These are phyloP conservation scores for Fragaria nilgerrensis DNA, from an alignment of 306 rosid species.

Conservation along the genomic window DNA sequence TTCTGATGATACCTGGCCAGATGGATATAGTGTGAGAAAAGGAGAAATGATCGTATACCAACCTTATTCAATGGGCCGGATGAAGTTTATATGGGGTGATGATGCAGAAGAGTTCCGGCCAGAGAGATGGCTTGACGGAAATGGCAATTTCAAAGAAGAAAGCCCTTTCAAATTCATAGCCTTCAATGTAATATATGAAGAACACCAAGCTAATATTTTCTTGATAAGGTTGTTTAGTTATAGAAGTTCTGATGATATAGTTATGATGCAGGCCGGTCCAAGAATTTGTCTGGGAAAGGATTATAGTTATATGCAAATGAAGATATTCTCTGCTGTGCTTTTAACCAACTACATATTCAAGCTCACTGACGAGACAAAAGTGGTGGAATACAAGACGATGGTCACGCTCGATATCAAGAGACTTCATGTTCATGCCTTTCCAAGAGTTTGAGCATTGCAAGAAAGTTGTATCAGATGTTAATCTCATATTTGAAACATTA, in stretches of 20 bases:
- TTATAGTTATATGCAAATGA: background rate
- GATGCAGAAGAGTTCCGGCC: background rate
- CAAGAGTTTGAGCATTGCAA: background rate
- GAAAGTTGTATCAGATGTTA: background rate
- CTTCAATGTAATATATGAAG: background rate
- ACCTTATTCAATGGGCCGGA: background rate
- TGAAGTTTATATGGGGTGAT: background rate
- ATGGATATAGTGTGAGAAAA: background rate
- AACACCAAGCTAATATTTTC: background rate
- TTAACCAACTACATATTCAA: background rate
- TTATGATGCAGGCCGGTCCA: background rate
- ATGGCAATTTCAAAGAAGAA: background rate
- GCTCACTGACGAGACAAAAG: background rate
- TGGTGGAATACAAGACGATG: background rate
- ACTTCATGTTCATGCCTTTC: background rate
- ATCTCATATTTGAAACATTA: too few relatives aligned
- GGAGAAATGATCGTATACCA: background rate
- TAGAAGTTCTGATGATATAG: background rate
- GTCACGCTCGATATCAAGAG: background rate
- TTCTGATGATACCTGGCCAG: constrained; percentile 1
- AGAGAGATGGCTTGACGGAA: background rate
- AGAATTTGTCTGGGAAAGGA: background rate
- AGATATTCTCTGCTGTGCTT: background rate
- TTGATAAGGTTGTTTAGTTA: background rate
- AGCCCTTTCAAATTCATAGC: background rate